Base-by-base conservation (phyloP, 768 basidiomycete species). In the Agrocybe chaxingu region DNA sequence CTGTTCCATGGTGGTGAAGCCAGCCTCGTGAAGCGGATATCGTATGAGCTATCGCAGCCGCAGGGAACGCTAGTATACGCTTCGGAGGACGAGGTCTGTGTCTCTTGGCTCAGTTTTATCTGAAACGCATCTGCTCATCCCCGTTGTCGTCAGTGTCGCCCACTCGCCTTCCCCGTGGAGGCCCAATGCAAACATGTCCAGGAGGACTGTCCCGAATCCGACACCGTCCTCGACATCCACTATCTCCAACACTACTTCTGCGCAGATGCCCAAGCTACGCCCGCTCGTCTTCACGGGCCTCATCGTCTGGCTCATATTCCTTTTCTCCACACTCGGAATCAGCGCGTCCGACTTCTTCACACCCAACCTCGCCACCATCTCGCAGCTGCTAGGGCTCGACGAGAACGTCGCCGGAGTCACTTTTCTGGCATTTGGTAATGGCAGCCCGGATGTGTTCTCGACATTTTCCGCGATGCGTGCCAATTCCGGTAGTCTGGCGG, bases 271-370 rank as follows among this genome's bases (percentile, higher is more conserved):
- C 6, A 38, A 79, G 11, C 32, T 81, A 2, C 81, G 88, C 7
- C 84, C 88, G 0, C 48, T 83, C 8, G 59, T 79, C 3, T 92
- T 93, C 67, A 57, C 63, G 2, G 81, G 74, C 36, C 78, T 93
- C 54, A 54, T 90, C 8, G 38, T 87, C 16, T 96, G 92, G 92
- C 79, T 93, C 12, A 57, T 84, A 24, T 97, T 98, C 74, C 84
- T 99, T 47, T 98, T 99, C 73, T 93, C 93, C 16, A 95, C 90
- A 33, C 86, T 98, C 33, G 94, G 94, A 3, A 97, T 97, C 65
- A 87, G 85, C 56, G 94, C 95, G 4, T 89, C 93, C 12, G 96
- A 98, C 69, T 98, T 98, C 71, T 98, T 98, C 77, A 94, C 90
- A 45, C 95, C 95, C 1, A 98, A 99, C 66, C 79, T 99, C 12